phyloP scores from a whole-genome alignment of 2,329 filamentous ascomycete genomes.

The Fulvia fulva region DNA sequence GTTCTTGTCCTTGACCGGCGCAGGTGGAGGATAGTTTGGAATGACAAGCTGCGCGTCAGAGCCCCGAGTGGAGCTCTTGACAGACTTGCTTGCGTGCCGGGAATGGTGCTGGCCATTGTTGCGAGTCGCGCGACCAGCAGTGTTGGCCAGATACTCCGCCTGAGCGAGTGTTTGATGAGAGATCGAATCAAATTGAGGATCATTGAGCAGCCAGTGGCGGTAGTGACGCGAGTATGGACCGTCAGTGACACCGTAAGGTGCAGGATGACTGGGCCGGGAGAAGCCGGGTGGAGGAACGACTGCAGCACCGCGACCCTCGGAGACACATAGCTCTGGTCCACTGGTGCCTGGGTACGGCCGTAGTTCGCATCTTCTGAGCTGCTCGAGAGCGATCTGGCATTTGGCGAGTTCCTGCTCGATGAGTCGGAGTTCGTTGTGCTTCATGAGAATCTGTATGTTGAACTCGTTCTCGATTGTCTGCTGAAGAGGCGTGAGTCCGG shows the following conservation, averaged over 20 bases:
- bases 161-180: slow-evolving; percentile 27
- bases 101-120: slow-evolving; percentile 62
- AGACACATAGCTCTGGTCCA: slow-evolving; percentile 65
- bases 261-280: slow-evolving; percentile 68
- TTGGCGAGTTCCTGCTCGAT: slow-evolving; percentile 97
- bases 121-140: slow-evolving; percentile 73
- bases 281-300: slow-evolving; percentile 60
- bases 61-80: slow-evolving; percentile 60
- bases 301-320: slow-evolving; percentile 69
- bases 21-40: slow-evolving; percentile 67
- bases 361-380: slow-evolving; percentile 84
- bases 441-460: slow-evolving; percentile 84
- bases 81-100: slow-evolving; percentile 46
- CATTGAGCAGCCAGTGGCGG: slow-evolving; percentile 88
- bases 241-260: slow-evolving; percentile 85
- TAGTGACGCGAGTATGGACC: slow-evolving; percentile 94
- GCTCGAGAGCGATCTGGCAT: slow-evolving; percentile 88
- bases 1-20: slow-evolving; percentile 63
- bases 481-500: slow-evolving; percentile 51
- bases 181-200: slow-evolving; percentile 71
- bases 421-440: slow-evolving; percentile 88
- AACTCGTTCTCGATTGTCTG: slow-evolving; percentile 81
- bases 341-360: slow-evolving; percentile 80
- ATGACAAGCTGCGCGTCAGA: slow-evolving; percentile 44
- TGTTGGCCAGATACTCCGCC: slow-evolving; percentile 18